Evolutionary conservation across 2,329 filamentous ascomycete genomes (phyloP), one percentile per base, ranked within the genome.

Genomic region (Pseudogymnoascus sp.): DNA sequence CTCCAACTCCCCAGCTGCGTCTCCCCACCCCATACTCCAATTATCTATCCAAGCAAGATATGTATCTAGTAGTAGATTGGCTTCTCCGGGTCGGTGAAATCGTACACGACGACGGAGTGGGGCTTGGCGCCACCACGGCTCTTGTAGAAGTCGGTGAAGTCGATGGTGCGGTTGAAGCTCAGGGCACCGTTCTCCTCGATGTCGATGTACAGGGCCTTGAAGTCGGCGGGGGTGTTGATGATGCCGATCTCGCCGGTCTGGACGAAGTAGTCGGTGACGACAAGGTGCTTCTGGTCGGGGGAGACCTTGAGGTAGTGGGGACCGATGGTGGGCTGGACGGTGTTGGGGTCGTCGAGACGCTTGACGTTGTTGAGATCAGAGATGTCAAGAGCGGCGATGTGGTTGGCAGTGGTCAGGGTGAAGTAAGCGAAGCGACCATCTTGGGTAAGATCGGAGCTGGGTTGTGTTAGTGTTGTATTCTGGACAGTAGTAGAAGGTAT

Each of bases 231-330:
- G 0, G 83, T 85, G 69, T 86, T 85, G 68, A 86, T 77, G 2
- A 86, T 74, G 5, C 80, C 81, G 62, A 86, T 85, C 64, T 83
- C 80, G 27, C 84, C 83, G 8, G 79, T 82, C 73, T 87, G 83
- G 2, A 87, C 82, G 68, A 87, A 87, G 75, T 87, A 87, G 60
- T 85, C 84, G n/a, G 81, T 85, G 12, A 86, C 83, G 2, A 86
- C 76, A 13, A 87, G 72, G 70, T 86, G 82, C 77, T 84, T 84
- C 76, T 86, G 83, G 66, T 86, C 84, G 0, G 84, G 84, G 4
- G 81, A 81, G 63, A 87, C 77, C 76, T 86, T 87, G 74, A 87
- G 75, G 67, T 86, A 87, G 74, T 87, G 84, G 0, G 84, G 84
- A 0, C 84, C 83, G 60, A 85, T 77, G 63, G 81, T 83, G 17